phyloP scores from a whole-genome alignment of 1,139 yeast genomes.

The Wickerhamomyces sp. region DNA sequence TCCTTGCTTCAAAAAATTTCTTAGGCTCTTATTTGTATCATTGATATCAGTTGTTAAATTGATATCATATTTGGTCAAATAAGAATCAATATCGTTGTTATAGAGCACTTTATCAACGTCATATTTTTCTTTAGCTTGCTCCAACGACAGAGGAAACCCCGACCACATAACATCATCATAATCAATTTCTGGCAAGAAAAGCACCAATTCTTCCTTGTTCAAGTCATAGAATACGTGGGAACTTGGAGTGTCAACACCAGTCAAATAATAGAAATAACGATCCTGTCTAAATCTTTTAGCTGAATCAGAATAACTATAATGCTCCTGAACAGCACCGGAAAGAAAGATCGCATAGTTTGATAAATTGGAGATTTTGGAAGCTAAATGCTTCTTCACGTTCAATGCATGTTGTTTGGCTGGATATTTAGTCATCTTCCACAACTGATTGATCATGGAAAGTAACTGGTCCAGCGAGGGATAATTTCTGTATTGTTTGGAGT shows the following conservation, averaged over 20 bases:
- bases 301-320: constrained; percentile 79
- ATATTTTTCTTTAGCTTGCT: constrained; percentile 57
- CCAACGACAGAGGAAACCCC: constrained; percentile 72
- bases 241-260: constrained; percentile 85
- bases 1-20: constrained; percentile 34
- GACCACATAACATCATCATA: constrained; percentile 95
- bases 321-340: constrained; percentile 60
- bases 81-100: constrained; percentile 40
- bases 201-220: constrained; percentile 49
- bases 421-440: constrained; percentile 38
- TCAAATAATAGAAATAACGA: constrained; percentile 80
- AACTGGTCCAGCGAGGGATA: not conserved
- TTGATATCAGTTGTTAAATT: constrained; percentile 36
- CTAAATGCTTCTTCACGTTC: constrained; percentile 44
- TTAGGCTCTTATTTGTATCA: constrained; percentile 27
- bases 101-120: constrained; percentile 83
- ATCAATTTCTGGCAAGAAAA: constrained; percentile 81
- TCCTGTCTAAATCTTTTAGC: constrained; percentile 79
- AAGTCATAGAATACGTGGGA: constrained; percentile 62
- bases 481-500: too few species aligned
- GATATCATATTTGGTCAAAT: constrained; percentile 26
- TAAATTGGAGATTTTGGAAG: constrained; percentile 22
- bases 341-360: constrained; percentile 43
- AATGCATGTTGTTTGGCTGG: constrained; percentile 74
- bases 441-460: not conserved